Conservation (phyloP, 2,329 filamentous ascomycete species). For the Cladophialophora psammophila region DNA sequence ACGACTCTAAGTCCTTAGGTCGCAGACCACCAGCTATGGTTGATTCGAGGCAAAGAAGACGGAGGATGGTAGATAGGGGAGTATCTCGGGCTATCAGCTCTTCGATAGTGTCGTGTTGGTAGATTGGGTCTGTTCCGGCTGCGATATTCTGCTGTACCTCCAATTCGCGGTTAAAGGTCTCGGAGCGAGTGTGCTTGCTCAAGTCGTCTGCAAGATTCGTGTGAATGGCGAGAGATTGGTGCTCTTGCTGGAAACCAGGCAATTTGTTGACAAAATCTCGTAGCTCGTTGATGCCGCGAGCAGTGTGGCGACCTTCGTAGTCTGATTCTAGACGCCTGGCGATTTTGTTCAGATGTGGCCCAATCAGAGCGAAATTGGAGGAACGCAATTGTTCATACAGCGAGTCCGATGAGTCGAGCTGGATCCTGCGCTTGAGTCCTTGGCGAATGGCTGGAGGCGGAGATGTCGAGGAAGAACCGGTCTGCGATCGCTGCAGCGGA, state of each 20-base stretch:
- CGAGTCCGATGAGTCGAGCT: conserved; percentile 86
- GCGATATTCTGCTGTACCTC: conserved; percentile 97
- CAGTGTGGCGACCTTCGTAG: conserved; percentile 84
- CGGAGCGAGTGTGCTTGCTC: conserved; percentile 87
- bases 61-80: conserved; percentile 79
- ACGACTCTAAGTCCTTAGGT: conserved; percentile 84
- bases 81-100: conserved; percentile 91
- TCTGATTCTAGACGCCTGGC: conserved; percentile 85
- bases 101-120: conserved; percentile 88
- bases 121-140: conserved; percentile 84
- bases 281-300: conserved; percentile 88
- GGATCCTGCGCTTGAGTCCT: conserved; percentile 83
- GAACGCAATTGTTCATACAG: conserved; percentile 88
- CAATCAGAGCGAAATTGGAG: conserved; percentile 94
- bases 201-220: conserved; percentile 94
- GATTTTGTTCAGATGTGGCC: conserved; percentile 85
- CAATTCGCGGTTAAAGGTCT: conserved; percentile 84
- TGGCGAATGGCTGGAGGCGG: conserved; percentile 62
- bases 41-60: conserved; percentile 89
- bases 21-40: conserved; percentile 89
- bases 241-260: conserved; percentile 89
- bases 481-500: conserved; percentile 59
- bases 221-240: conserved; percentile 89
- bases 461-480: conserved; percentile 63
- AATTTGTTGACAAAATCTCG: conserved; percentile 95